Evolutionary conservation across 2,329 filamentous ascomycete genomes (phyloP).

Genomic region (Fusarium sp.): DNA sequence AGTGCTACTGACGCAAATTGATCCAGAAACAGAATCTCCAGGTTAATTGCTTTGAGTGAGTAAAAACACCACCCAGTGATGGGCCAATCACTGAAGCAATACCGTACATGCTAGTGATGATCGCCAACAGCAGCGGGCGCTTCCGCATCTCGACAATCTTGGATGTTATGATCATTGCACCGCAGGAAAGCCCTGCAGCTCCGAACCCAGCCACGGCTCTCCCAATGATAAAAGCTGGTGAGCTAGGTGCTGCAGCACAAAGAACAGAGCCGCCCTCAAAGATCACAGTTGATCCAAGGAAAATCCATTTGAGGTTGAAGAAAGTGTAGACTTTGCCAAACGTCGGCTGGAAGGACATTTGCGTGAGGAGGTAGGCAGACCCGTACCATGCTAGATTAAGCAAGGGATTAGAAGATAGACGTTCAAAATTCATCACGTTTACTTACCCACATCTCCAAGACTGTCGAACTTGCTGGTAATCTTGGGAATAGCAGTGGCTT

Average conservation of each 20-base stretch:
- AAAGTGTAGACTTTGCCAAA: constrained; percentile 54
- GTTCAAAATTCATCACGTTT: accelerated
- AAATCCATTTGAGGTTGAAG: constrained; percentile 54
- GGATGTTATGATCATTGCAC: constrained; percentile 30
- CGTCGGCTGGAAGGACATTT: constrained; percentile 47
- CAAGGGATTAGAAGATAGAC: accelerated
- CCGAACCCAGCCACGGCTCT: constrained; percentile 57
- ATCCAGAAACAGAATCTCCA: constrained; percentile 49
- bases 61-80: constrained; percentile 41
- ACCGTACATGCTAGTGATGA: constrained; percentile 45
- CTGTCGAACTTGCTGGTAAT: constrained; percentile 54
- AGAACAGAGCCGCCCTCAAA: constrained; percentile 51
- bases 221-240: constrained; percentile 56
- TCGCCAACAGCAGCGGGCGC: constrained; percentile 28
- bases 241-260: constrained; percentile 51
- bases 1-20: constrained; percentile 34
- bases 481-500: constrained; percentile 48
- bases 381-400: constrained; percentile 53
- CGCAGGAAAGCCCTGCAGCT: constrained; percentile 36
- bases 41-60: constrained; percentile 36
- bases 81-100: constrained; percentile 40
- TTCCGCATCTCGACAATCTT: constrained; percentile 37
- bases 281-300: constrained; percentile 40
- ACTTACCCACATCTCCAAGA: constrained; percentile 50
- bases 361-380: constrained; percentile 48